Base-by-base conservation (phyloP, 1,139 yeast genomes). In the Nakaseomyces delphensis region DNA sequence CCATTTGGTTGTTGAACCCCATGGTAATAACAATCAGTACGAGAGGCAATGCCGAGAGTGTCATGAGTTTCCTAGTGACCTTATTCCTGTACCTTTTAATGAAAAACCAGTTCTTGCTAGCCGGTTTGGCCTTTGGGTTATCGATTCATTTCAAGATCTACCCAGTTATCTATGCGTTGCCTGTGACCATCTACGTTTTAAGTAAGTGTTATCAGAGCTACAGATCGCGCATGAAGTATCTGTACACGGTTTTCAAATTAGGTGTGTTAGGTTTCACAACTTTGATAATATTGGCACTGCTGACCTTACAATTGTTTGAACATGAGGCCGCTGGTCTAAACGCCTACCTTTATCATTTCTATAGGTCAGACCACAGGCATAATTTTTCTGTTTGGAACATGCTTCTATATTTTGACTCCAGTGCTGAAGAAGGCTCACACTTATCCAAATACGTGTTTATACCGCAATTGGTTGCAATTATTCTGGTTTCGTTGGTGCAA, bases 11-110 rank as follows among this genome's bases (percentile, higher is more conserved):
- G 32, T 69, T 86, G 52, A 91, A 91, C 60, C 98, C 98, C 10
- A 84, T 91, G 93, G 98, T 89, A 0, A 77, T 83, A 25, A 87
- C 95, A 1, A 91, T 91, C 36, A 81, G 94, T 48, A 87, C 97
- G 0, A 68, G 98, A 43, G 98, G 98, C 0, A 84, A 94, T 16
- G 83, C 96, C 0, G 98, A 91, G 59, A 89, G 96, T 48, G 70
- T 91, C 1, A 66, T 91, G 38, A 86, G 95, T 1, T 89, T 84
- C 20, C 68, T 89, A 54, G 74, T 87, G 3, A 74, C 87, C 72
- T 60, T 73, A 11, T 68, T 81, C 36, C 67, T 84, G 2, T 78
- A 75, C 50, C 63, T 52, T 33, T 55, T 77, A 30, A 46, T 66
- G 28, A 59, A 58, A 9, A 62, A 65, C 1, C 56, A 66, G 24